Evolutionary conservation across 2,329 filamentous ascomycete genomes (phyloP).

Genomic region (Capronia americana): DNA sequence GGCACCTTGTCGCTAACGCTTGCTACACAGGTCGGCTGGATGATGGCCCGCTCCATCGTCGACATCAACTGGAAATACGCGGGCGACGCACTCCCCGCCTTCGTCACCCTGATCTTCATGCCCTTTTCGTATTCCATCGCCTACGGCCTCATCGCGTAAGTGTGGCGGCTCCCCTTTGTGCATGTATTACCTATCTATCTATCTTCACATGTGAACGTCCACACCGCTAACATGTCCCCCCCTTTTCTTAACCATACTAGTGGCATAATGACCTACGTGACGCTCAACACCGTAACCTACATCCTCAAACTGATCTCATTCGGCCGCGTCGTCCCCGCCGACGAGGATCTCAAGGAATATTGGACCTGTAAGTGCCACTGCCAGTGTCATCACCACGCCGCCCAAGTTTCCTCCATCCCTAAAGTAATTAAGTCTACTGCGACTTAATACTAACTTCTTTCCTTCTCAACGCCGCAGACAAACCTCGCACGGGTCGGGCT

Average conservation of each 20-base stretch:
- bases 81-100: constrained; percentile 82
- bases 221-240: neutral
- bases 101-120: constrained; percentile 83
- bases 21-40: neutral
- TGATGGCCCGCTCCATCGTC: constrained; percentile 55
- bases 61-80: constrained; percentile 91
- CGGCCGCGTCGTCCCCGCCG: constrained; percentile 74
- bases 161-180: neutral
- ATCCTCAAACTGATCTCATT: constrained; percentile 69
- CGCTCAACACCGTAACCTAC: constrained; percentile 75
- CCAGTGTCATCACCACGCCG: neutral
- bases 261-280: constrained; percentile 76
- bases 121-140: constrained; percentile 90
- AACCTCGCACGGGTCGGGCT: constrained; percentile 40
- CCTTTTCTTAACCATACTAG: neutral
- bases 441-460: too few species aligned
- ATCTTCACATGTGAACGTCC: neutral
- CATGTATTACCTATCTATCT: too few species aligned
- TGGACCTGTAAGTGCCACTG: constrained; percentile 75
- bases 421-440: too few species aligned
- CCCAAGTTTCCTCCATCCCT: neutral
- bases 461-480: neutral
- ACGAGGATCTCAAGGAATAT: constrained; percentile 76
- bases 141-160: constrained; percentile 75
- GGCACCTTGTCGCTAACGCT: neutral